These are phyloP conservation scores for Chaetomium olivaceum DNA, from an alignment of 2,329 filamentous ascomycete species.

Conservation along the genomic window DNA sequence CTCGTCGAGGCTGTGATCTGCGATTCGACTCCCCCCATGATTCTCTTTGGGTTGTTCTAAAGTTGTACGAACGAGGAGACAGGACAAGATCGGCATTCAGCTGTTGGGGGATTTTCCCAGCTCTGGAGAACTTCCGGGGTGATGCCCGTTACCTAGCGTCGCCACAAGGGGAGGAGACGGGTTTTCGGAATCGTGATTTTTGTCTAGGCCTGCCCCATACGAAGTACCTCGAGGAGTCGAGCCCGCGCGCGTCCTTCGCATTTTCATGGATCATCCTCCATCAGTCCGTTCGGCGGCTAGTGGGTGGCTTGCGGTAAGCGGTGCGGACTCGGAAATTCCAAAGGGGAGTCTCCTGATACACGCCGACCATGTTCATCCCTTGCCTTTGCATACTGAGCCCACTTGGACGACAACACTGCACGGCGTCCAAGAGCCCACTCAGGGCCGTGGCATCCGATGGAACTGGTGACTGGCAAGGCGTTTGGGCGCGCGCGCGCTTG, in stretches of 20 bases:
- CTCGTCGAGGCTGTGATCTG: slow-evolving; percentile 20
- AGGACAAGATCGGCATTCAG: slow-evolving; percentile 14
- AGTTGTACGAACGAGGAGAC: background rate
- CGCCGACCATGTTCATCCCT: slow-evolving; percentile 18
- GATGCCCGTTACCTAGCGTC: background rate
- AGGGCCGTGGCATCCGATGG: slow-evolving; percentile 2
- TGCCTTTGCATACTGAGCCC: slow-evolving; percentile 20
- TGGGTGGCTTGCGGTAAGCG: slow-evolving; percentile 2
- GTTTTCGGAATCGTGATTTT: background rate
- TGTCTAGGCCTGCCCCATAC: background rate
- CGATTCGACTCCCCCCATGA: background rate
- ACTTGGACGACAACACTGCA: background rate
- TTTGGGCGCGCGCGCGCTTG: slow-evolving; percentile 21
- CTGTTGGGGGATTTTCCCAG: background rate
- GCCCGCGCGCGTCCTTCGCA: background rate
- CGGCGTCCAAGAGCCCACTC: slow-evolving; percentile 8
- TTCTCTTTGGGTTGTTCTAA: background rate
- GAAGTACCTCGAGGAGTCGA: background rate
- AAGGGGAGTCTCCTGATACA: slow-evolving; percentile 10
- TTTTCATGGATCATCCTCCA: background rate
- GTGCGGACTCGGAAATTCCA: slow-evolving; percentile 1
- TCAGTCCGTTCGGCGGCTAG: background rate
- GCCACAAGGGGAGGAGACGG: background rate
- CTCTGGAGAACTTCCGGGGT: background rate
- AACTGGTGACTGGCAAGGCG: slow-evolving; percentile 2